Evolutionary conservation across 1,284 basidiomycete genomes (phyloP), one percentile per base, ranked within the genome.

Genomic region (Phlebopus sp.): DNA sequence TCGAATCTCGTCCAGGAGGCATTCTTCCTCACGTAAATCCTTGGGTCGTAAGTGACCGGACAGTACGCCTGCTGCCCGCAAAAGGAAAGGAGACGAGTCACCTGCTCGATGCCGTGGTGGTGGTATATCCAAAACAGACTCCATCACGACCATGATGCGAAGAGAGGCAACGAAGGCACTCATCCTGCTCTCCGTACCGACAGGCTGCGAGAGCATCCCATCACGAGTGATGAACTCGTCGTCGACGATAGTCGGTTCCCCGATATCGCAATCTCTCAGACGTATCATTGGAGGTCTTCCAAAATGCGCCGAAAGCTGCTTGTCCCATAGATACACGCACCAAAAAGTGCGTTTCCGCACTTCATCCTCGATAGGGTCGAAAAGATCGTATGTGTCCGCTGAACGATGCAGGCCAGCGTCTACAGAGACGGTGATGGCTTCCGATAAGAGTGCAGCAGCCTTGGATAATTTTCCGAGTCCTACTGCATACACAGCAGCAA

Each of bases 271-370:
- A 63, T 94, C 92, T 49, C 88, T 77, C 51, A 93, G 67, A 39
- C 91, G 79, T 54, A 95, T 77, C 73, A 93, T 81, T 2, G 91
- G 82, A 17, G 92, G 92, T 18, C 91, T 75, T 14, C 92, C 92
- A 63, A 94, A 93, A 57, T 92, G 85, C 27, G 90, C 88, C 31
- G 77, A 69, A 9, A 88, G 78, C 60, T 92, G 91, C 68, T 94
- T 94, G 67, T 94, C 92, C 92, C 92, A 94, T 37, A 91, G 77
- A 67, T 94, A 95, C 19, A 94, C 90, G 52, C 89, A 90, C 91
- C 91, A 95, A 68, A 94, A 95, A 0, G 92, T 94, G 54, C 92
- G 82, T 67, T 92, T 92, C 47, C 92, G 79, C 15, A 92, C 82
- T 65, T 94, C 90, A 55, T 89, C 86, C 64, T 94, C 91, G 53